Evolutionary conservation across 257 asterid genomes (phyloP), one percentile per base, ranked within the genome.

Genomic region (Nicotiana tabacum): DNA sequence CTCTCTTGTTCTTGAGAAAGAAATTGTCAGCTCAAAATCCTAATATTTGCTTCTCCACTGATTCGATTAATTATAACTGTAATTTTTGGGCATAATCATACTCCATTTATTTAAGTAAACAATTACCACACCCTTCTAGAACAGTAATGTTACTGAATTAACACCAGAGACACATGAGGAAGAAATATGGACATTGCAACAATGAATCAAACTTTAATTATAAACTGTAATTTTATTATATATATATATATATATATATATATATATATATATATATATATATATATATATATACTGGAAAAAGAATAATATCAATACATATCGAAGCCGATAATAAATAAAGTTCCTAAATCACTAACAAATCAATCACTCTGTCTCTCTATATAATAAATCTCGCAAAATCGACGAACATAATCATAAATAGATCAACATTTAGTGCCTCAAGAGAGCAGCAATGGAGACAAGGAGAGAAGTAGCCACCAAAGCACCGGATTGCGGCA

Each of bases 401-500:
- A 35, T 68, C 55, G 6, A 65, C 70, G 0, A 29, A 29, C n/a
- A 65, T 2, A 18, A 58, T 17, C 27, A 58, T 58, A 6, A 58
- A n/a, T 58, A 70, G 6, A 72, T 24, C 0, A 74, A 48, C 7
- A 46, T 51, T 74, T 18, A 83, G 66, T 86, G 87, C 89, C 85
- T 86, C 79, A 86, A 66, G 10, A 86, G 83, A 61, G 85, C 85
- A 21, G 68, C 33, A 62, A 39, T 76, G 2, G 90, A 84, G 11
- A 81, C 68, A 10, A 85, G 35, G 0, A 87, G 74, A 33, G 90
- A 85, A 4, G 80, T 27, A 13, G 74, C 88, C 13, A 80, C 66
- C 82, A 84, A 15, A 4, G 80, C 88, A 9, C 81, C 85, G 66
- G 88, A 87, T 48, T 76, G 67, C 21, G 90, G 82, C 58, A 83